Percentiles rank a stretch among this genome's conserved stretches.
phyloP scores from a whole-genome alignment of 2,329 filamentous ascomycete genomes.

The Stagonosporopsis tanaceti region DNA sequence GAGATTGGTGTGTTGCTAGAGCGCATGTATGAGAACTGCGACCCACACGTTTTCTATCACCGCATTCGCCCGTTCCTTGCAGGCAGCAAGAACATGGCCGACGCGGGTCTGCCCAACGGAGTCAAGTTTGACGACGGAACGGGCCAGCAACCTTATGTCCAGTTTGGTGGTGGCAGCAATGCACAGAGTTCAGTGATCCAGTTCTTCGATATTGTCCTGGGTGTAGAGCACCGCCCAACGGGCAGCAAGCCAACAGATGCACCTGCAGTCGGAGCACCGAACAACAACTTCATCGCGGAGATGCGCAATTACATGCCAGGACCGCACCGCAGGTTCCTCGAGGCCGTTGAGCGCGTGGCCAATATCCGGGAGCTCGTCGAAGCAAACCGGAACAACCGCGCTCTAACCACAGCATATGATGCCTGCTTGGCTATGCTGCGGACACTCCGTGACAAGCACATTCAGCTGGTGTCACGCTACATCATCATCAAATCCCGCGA shows the following conservation, averaged over 20 bases:
- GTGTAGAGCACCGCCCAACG: conserved; percentile 88
- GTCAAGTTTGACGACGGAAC: conserved; percentile 86
- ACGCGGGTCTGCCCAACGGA: conserved; percentile 87
- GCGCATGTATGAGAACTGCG: conserved; percentile 94
- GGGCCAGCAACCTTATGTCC: conserved; percentile 72
- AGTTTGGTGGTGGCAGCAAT: conserved; percentile 94
- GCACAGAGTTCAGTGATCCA: conserved; percentile 97
- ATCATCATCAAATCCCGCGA: conserved; percentile 89
- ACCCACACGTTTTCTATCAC: conserved; percentile 93
- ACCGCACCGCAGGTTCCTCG: conserved; percentile 85
- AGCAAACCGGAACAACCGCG: conserved; percentile 64
- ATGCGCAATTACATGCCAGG: conserved; percentile 99
- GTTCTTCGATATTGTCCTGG: conserved; percentile 93
- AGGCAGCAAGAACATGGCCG: conserved; percentile 96
- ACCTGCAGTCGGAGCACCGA: conserved; percentile 55
- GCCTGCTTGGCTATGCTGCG: conserved; percentile 84
- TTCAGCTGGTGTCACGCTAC: conserved; percentile 94
- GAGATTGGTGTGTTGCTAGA: conserved; percentile 80
- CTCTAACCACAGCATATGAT: conserved; percentile 83
- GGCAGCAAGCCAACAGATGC: conserved; percentile 67
- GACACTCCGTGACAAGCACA: conserved; percentile 88
- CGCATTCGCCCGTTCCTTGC: conserved; percentile 95
- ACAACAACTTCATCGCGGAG: conserved; percentile 92
- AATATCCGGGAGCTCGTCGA: conserved; percentile 90
- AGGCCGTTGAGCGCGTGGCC: conserved; percentile 78